A percentile compares a stretch with the other conserved stretches of the same genome.
These are phyloP conservation scores for Podaxis sp. DNA, from an alignment of 768 basidiomycete genomes.

Conservation along the genomic window DNA sequence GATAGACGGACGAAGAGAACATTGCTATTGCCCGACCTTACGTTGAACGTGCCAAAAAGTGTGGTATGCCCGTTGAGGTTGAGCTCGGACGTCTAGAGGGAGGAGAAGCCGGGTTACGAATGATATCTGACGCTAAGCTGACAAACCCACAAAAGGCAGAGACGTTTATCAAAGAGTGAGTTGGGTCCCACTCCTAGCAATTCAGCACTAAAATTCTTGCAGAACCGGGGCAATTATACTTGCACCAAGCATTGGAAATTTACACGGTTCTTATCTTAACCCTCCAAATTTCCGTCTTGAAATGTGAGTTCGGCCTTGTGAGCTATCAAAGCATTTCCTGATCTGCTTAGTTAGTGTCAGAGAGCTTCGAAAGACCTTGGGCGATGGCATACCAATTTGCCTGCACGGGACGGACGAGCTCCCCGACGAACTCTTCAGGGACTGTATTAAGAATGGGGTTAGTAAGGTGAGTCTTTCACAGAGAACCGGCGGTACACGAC, in stretches of 20 bases:
- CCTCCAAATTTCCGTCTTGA: constrained; percentile 42
- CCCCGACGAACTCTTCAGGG: constrained; percentile 37
- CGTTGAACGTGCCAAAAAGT: background rate
- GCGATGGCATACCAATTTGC: constrained; percentile 32
- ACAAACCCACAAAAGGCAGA: constrained; percentile 39
- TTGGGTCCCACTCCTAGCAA: background rate
- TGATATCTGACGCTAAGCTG: constrained; percentile 44
- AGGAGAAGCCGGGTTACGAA: constrained; percentile 43
- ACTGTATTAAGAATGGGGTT: constrained; percentile 42
- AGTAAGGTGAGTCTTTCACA: constrained; percentile 28
- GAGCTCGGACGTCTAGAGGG: constrained; percentile 25
- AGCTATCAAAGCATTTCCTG: background rate
- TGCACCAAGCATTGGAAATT: constrained; percentile 44
- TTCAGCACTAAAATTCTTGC: background rate
- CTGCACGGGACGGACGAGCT: constrained; percentile 43
- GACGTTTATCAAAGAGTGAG: constrained; percentile 36
- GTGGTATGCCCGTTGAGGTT: background rate
- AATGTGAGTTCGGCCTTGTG: constrained; percentile 26
- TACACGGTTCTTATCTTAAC: constrained; percentile 41
- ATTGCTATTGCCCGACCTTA: background rate
- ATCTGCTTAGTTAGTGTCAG: constrained; percentile 23
- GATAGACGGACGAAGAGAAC: background rate
- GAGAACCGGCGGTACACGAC: background rate
- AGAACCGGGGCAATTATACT: constrained; percentile 42
- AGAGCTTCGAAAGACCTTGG: constrained; percentile 30